Percentiles rank a stretch among this genome's conserved stretches.
These are phyloP conservation scores for Hypsizygus marmoreus DNA, from an alignment of 768 basidiomycete species.

Conservation along the genomic window DNA sequence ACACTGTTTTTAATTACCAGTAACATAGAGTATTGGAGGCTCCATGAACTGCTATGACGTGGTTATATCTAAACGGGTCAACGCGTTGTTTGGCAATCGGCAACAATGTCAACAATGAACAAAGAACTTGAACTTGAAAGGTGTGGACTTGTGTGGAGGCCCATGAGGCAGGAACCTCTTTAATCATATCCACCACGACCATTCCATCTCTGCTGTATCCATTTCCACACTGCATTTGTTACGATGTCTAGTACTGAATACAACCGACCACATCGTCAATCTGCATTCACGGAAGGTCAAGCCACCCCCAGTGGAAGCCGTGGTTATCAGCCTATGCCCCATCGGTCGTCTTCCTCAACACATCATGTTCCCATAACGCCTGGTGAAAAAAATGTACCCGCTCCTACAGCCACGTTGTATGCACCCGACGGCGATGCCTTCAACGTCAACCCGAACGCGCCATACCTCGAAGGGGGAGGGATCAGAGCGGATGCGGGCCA, in stretches of 20 bases:
- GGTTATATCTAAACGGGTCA: too few relatives aligned
- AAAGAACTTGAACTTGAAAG: neutral
- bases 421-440: constrained; percentile 11
- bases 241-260: constrained; percentile 1
- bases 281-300: neutral
- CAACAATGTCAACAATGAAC: neutral
- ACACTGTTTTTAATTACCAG: too few relatives aligned
- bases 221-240: too few relatives aligned
- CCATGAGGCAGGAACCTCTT: too few relatives aligned
- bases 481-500: neutral
- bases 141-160: too few relatives aligned
- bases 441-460: constrained; percentile 13
- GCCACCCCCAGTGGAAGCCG: too few relatives aligned
- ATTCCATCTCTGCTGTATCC: too few relatives aligned
- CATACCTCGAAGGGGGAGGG: constrained; percentile 9
- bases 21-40: too few relatives aligned
- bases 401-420: constrained; percentile 8
- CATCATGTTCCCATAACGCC: constrained; percentile 1
- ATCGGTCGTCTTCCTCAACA: neutral
- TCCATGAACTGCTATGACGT: too few relatives aligned
- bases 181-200: too few relatives aligned
- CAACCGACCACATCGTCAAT: constrained; percentile 1
- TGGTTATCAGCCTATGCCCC: too few relatives aligned
- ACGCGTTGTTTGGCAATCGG: neutral
- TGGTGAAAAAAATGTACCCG: constrained; percentile 1